Base-by-base conservation (phyloP, 2,329 filamentous ascomycete genomes). In the Sarocladiaceae sp. region DNA sequence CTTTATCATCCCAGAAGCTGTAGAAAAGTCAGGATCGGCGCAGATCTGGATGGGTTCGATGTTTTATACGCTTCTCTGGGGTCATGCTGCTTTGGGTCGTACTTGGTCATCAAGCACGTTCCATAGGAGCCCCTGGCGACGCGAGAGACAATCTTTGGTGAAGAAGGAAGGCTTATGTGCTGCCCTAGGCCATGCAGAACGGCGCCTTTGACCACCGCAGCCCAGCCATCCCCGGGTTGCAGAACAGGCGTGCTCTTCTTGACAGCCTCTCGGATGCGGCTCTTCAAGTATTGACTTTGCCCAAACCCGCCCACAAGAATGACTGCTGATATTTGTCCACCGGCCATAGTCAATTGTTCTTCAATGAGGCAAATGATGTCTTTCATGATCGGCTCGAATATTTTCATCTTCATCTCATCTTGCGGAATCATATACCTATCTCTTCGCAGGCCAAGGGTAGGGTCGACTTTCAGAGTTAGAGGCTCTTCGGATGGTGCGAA, bases 321-420 rank as follows among this genome's bases (percentile, higher is more conserved):
- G 3, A 78, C 69, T 13, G 72, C 67, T 1, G 66, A 59, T 11
- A 71, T 60, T 11, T 64, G 60, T 18, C 60, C 58, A 15, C 63
- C 66, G 3, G 64, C 68, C 67, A 70, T 66, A 12, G 60, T 58
- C 25, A 71, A 64, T 51, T 71, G 68, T 46, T 71, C 73, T 35
- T 70, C 66, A 44, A 77, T 69, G 4, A 73, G 67, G 2, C 68
- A 68, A 2, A 69, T 62, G n/a, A 71, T 65, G 18, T 72, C 64
- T 66, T 64, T 79, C 66, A 58, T 72, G 58, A 71, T 69, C 4
- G 68, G 67, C 4, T 66, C 65, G 52, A 70, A 69, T 12, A 71
- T 66, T 80, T 59, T 73, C 78, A 66, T 86, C 79, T 60, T 90
- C 86, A 67, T 92, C 79, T 37, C 63, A 83, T 86, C 50, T 65